Evolutionary conservation across 768 basidiomycete genomes (phyloP), one percentile per base, ranked within the genome.

Genomic region (Naganishia antarctica): DNA sequence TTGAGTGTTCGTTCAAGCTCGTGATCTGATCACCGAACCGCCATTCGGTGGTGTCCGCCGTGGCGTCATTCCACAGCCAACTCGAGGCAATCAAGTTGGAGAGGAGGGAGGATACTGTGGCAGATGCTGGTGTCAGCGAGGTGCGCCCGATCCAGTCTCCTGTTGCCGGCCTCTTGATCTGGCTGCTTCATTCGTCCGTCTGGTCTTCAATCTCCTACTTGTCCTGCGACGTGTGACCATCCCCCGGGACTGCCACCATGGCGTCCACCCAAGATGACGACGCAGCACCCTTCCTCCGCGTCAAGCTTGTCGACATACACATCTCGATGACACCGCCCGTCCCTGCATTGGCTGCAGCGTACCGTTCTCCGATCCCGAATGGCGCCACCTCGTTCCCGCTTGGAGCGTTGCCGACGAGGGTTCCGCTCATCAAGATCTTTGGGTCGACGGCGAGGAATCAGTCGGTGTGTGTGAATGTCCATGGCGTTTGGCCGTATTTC

Each of bases 401-500:
- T 0, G 77, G 74, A 7, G 46, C 48, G 6, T 57, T 79, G 16
- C 82, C 90, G 26, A 82, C 81, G 12, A 82, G 80, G 28, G 87
- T 88, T 23, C 94, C 94, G 15, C 82, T 92, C 4, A 80, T 98
- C 63, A 82, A 91, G 59, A 87, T 99, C 51, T 97, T 85, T 75
- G 96, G 94, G 15, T 79, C 85, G 13, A 89, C 91, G 1, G 88
- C 89, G 4, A 74, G 78, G 1, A 89, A 90, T 15, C 80, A 85
- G 75, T 87, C 85, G 72, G 84, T 90, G 21, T 93, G 91, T 73
- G 82, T 93, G 15, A 87, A 96, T 80, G 80, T 98, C 43, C 93
- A 96, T 75, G 90, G 92, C 80, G 88, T 88, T 1, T 67, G 66
- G 31, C 93, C 94, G 0, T 99, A 99, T 78, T 86, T 93, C 76